These are phyloP conservation scores for Aspergillus pseudoterreus DNA, from an alignment of 2,329 filamentous ascomycete species.

Conservation along the genomic window DNA sequence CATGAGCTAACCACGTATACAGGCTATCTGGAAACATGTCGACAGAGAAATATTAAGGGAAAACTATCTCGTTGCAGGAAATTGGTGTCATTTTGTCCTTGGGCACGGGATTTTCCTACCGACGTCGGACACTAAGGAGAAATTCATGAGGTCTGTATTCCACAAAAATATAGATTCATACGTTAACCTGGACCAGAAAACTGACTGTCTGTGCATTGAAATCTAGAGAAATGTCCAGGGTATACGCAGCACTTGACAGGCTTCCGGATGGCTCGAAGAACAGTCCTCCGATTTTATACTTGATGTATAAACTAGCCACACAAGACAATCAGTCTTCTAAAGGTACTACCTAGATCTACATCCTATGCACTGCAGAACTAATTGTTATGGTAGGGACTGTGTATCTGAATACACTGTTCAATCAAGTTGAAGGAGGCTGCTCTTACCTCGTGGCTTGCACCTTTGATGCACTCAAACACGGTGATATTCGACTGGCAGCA, in stretches of 20 bases:
- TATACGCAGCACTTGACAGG: conserved; percentile 52
- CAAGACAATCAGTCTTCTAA: conserved; percentile 15
- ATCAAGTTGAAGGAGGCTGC: conserved; percentile 48
- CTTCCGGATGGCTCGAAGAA: conserved; percentile 59
- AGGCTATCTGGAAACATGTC: conserved; percentile 81
- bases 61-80: conserved; percentile 54
- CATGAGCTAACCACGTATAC: not conserved
- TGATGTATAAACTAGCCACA: conserved; percentile 72
- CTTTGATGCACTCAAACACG: conserved; percentile 66
- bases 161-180: not conserved
- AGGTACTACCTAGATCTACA: not conserved
- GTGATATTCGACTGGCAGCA: conserved; percentile 59
- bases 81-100: conserved; percentile 67
- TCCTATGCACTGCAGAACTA: not conserved
- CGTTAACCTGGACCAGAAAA: conserved; percentile 53
- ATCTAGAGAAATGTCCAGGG: conserved; percentile 52
- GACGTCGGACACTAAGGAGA: conserved; percentile 63
- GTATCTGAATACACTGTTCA: conserved; percentile 61
- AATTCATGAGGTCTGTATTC: conserved; percentile 58
- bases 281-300: conserved; percentile 65
- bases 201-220: conserved; percentile 66
- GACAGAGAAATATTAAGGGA: conserved; percentile 55
- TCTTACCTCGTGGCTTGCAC: conserved; percentile 76
- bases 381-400: conserved; percentile 44
- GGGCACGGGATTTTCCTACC: conserved; percentile 63